These are phyloP conservation scores for Komagataella kurtzmanii DNA, from an alignment of 805 yeast species.

Conservation along the genomic window DNA sequence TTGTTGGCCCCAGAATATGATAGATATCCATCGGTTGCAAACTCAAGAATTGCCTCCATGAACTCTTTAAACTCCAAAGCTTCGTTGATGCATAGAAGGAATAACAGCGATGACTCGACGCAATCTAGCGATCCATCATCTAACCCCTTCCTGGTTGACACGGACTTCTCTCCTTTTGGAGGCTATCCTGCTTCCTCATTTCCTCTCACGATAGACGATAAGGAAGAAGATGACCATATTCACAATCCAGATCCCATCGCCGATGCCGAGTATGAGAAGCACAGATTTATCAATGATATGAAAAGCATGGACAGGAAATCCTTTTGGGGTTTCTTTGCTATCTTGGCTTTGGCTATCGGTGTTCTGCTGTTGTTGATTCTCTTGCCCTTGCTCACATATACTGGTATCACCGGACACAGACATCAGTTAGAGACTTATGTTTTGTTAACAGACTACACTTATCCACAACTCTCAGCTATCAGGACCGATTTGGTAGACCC, in stretches of 20 bases:
- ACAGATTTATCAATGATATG: constrained; percentile 50
- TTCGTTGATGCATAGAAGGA: constrained; percentile 7
- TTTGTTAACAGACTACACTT: constrained; percentile 38
- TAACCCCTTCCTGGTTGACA: constrained; percentile 33
- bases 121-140: constrained; percentile 1
- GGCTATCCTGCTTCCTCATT: constrained; percentile 92
- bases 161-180: constrained; percentile 84
- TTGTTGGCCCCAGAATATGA: constrained; percentile 44
- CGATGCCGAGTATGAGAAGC: constrained; percentile 75
- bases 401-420: constrained; percentile 39
- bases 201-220: constrained; percentile 84
- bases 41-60: constrained; percentile 43
- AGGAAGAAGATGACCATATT: constrained; percentile 87
- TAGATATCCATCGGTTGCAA: constrained; percentile 43
- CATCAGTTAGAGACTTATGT: constrained; percentile 17
- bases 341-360: constrained; percentile 44
- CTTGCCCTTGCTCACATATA: constrained; percentile 72
- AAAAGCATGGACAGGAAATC: constrained; percentile 55
- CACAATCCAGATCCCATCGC: constrained; percentile 94
- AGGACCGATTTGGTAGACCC: constrained; percentile 53
- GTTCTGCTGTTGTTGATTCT: constrained; percentile 59
- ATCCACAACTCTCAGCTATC: constrained; percentile 44
- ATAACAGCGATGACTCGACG: constrained; percentile 1
- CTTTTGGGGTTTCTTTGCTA: constrained; percentile 45
- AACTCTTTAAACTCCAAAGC: constrained; percentile 25